Conservation (phyloP, 2,329 filamentous ascomycete species). For the Calonectria pseudoturangicola region DNA sequence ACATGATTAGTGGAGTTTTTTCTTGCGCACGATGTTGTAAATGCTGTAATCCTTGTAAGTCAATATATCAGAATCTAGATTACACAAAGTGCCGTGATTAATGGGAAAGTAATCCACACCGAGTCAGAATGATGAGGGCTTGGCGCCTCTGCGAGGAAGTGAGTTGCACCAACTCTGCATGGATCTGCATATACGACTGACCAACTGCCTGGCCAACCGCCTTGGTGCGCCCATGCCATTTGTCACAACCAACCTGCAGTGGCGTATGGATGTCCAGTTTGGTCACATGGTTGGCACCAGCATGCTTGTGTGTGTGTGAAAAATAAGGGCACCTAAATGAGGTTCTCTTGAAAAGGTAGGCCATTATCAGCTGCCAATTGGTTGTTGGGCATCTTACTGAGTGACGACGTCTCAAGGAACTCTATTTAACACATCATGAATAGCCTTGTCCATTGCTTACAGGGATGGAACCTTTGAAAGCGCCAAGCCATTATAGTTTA, state of each 20-base stretch:
- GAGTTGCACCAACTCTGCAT: slow-evolving; percentile 14
- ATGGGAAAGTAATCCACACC: slow-evolving; percentile 3
- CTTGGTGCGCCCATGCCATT: background rate
- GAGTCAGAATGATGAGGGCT: background rate
- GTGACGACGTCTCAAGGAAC: slow-evolving; percentile 21
- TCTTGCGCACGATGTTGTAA: background rate
- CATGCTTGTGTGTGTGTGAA: background rate
- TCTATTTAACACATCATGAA: background rate
- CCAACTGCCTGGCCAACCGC: background rate
- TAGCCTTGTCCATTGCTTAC: background rate
- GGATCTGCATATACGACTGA: slow-evolving; percentile 38
- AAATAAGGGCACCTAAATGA: background rate
- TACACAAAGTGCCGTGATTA: slow-evolving; percentile 23
- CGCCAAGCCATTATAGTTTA: background rate
- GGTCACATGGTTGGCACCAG: slow-evolving; percentile 18
- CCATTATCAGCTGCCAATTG: slow-evolving; percentile 3
- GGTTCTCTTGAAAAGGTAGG: background rate
- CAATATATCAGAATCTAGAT: slow-evolving; percentile 15
- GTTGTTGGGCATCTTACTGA: background rate
- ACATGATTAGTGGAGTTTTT: background rate
- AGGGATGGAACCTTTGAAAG: background rate
- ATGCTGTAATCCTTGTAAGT: background rate
- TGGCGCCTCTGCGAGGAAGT: slow-evolving; percentile 8
- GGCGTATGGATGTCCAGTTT: slow-evolving; percentile 12
- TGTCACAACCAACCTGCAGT: background rate